Evolutionary conservation across 192 early-diverging fungal genomes (phyloP).

Genomic region (Chytriomyces hyalinus): DNA sequence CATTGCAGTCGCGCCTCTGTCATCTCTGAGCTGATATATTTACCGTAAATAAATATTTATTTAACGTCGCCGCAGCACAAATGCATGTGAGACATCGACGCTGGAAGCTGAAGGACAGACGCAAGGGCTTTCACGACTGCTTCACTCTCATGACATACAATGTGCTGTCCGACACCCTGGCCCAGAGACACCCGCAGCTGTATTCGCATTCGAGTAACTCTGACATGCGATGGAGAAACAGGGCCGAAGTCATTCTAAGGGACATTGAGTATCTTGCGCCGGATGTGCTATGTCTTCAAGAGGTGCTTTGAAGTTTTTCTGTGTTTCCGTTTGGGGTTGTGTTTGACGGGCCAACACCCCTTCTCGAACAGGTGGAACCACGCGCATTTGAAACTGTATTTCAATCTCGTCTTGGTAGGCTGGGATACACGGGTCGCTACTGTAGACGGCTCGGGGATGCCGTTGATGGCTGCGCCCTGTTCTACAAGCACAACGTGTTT

Average conservation of each 20-base stretch:
- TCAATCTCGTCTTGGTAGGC: not conserved
- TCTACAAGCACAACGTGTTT: conserved; percentile 16
- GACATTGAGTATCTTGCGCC: conserved; percentile 5
- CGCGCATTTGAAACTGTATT: conserved; percentile 8
- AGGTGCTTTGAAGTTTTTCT: not conserved
- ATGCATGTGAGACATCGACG: too few relatives aligned
- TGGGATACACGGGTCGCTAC: conserved; percentile 10
- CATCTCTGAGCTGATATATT: too few relatives aligned
- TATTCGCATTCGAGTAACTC: not conserved
- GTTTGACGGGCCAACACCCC: too few relatives aligned
- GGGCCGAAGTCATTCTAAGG: not conserved
- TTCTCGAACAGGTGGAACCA: conserved; percentile 16
- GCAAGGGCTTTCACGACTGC: too few relatives aligned
- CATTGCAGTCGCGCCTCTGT: too few relatives aligned
- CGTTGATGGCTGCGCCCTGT: conserved; percentile 28
- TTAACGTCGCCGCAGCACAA: too few relatives aligned
- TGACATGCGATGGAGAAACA: not conserved
- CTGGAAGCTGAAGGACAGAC: too few relatives aligned
- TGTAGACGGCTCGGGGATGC: conserved; percentile 2
- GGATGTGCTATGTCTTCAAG: conserved; percentile 30
- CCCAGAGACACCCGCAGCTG: conserved; percentile 16
- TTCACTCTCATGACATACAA: conserved; percentile 28
- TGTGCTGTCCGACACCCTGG: conserved; percentile 25
- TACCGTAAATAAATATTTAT: too few relatives aligned
- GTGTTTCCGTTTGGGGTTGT: too few relatives aligned